A percentile compares a stretch with the other conserved stretches of the same genome.
phyloP scores from a whole-genome alignment of 2,329 filamentous ascomycete genomes.

The Xylaria sp. region DNA sequence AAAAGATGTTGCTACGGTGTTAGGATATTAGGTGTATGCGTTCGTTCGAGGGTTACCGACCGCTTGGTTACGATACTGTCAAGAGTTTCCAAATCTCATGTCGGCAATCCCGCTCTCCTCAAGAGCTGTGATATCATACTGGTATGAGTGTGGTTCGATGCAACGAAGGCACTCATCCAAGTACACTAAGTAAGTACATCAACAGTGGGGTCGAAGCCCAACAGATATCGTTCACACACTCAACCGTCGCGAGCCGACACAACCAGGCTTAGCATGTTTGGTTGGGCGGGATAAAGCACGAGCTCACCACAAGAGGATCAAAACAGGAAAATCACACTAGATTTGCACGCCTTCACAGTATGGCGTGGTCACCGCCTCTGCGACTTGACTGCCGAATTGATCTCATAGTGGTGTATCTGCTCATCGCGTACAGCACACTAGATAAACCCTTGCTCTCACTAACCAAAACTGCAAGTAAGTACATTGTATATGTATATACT shows the following conservation, averaged over 20 bases:
- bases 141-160: conserved; percentile 20
- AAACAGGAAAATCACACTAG: background rate
- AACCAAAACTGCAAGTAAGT: no score
- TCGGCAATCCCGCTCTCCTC: conserved; percentile 25
- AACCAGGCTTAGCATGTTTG: background rate
- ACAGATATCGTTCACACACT: background rate
- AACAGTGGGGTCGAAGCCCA: conserved; percentile 2
- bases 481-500: no score
- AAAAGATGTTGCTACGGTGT: conserved; percentile 2
- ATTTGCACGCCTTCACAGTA: conserved; percentile 7
- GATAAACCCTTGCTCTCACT: background rate
- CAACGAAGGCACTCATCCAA: background rate
- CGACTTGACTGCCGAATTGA: conserved; percentile 4
- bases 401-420: background rate
- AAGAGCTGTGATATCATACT: conserved; percentile 1
- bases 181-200: no score
- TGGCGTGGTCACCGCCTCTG: conserved; percentile 1
- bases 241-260: background rate
- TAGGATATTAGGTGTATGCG: background rate
- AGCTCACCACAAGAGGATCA: background rate
- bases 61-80: conserved; percentile 19
- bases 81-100: conserved; percentile 14
- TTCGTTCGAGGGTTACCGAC: conserved; percentile 14
- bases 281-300: background rate
- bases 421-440: no score